These are phyloP conservation scores for Karstenula rhodostoma DNA, from an alignment of 2,329 filamentous ascomycete genomes.

Conservation along the genomic window DNA sequence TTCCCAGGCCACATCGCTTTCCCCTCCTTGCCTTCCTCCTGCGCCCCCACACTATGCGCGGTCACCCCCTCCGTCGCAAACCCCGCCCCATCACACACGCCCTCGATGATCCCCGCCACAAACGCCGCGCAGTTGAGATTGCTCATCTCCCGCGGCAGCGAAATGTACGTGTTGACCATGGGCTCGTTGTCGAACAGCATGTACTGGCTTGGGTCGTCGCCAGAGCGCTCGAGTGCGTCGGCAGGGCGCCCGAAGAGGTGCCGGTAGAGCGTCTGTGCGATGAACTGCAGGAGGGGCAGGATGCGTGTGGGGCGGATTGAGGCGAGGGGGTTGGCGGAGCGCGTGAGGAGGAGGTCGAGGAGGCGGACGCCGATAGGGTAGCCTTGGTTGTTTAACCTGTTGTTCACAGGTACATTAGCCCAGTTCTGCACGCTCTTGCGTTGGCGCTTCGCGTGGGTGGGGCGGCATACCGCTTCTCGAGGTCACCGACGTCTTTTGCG, in stretches of 20 bases:
- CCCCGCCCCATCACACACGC: slow-evolving; percentile 90
- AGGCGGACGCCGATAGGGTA: slow-evolving; percentile 93
- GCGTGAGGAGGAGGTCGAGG: slow-evolving; percentile 89
- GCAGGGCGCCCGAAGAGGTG: slow-evolving; percentile 91
- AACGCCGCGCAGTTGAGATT: slow-evolving; percentile 96
- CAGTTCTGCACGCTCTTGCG: too few relatives aligned
- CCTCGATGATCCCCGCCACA: slow-evolving; percentile 94
- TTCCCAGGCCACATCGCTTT: slow-evolving; percentile 86
- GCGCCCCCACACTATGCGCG: slow-evolving; percentile 73
- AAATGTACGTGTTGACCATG: slow-evolving; percentile 92
- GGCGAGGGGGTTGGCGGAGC: slow-evolving; percentile 58
- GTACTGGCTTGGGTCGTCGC: slow-evolving; percentile 89
- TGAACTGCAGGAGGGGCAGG: slow-evolving; percentile 90
- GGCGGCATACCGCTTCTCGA: slow-evolving; percentile 78
- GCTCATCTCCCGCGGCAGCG: slow-evolving; percentile 92
- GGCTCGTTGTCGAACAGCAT: slow-evolving; percentile 99
- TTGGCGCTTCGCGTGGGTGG: background rate
- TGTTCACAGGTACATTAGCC: background rate
- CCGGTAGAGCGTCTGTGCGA: slow-evolving; percentile 90
- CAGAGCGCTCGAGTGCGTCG: slow-evolving; percentile 89
- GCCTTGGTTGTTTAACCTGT: slow-evolving; percentile 85
- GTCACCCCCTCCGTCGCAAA: slow-evolving; percentile 85
- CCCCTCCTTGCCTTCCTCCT: slow-evolving; percentile 60
- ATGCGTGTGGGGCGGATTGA: slow-evolving; percentile 81
- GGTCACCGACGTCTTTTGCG: slow-evolving; percentile 90